phyloP scores from a whole-genome alignment of 1,284 basidiomycete species.

The Cyathus pygmaeus region DNA sequence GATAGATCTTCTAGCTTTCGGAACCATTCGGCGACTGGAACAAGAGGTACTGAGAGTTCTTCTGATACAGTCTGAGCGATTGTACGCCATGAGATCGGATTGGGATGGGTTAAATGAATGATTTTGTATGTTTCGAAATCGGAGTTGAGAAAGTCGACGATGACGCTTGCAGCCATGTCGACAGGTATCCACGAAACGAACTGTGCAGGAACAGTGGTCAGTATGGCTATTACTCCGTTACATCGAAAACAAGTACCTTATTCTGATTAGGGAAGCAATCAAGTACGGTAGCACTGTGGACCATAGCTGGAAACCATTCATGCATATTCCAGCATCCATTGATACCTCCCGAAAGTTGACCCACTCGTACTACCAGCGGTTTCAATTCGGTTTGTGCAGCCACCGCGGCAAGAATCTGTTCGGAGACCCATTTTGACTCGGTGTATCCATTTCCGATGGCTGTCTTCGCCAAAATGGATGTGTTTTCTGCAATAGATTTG shows the following conservation, averaged over 20 bases:
- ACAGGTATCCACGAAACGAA: conserved; percentile 10
- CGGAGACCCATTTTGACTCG: conserved; percentile 53
- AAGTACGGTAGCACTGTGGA: conserved; percentile 41
- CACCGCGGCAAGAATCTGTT: conserved; percentile 37
- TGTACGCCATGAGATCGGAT: conserved; percentile 11
- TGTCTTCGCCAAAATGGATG: conserved; percentile 12
- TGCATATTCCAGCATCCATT: conserved; percentile 54
- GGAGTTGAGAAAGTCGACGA: conserved; percentile 6
- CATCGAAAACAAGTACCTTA: conserved; percentile 21
- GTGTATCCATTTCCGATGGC: conserved; percentile 48
- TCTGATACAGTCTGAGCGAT: not conserved
- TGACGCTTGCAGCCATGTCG: conserved; percentile 6
- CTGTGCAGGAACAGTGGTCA: not conserved
- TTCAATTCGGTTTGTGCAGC: conserved; percentile 29
- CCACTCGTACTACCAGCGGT: conserved; percentile 49
- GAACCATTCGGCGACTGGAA: conserved; percentile 12
- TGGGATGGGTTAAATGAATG: conserved; percentile 20
- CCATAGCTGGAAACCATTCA: conserved; percentile 57
- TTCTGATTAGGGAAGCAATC: conserved; percentile 36
- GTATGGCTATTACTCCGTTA: not conserved
- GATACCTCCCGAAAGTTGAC: conserved; percentile 52
- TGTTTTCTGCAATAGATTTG: not conserved
- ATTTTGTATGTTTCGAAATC: not conserved
- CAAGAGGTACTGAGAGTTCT: conserved; percentile 12
- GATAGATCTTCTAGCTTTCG: not conserved